phyloP scores from a whole-genome alignment of 2,329 filamentous ascomycete genomes.

The Dactylellina drechsleri region DNA sequence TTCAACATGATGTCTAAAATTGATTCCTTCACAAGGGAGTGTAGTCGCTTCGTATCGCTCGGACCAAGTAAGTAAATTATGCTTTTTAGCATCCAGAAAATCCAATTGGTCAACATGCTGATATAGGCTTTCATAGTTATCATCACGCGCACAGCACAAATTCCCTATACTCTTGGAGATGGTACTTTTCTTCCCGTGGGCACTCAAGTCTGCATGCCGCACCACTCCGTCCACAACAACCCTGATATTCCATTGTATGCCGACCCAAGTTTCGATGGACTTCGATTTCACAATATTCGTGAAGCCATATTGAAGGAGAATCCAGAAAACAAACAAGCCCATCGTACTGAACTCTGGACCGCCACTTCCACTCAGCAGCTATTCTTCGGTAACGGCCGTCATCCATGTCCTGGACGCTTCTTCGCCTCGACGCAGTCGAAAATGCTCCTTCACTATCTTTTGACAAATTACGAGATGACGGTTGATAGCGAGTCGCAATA shows the following conservation, averaged over 20 bases:
- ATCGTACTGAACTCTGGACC: slow-evolving; percentile 47
- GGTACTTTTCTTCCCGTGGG: slow-evolving; percentile 44
- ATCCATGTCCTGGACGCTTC: slow-evolving; percentile 53
- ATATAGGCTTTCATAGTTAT: slow-evolving; percentile 30
- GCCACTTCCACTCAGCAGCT: slow-evolving; percentile 47
- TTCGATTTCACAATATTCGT: slow-evolving; percentile 52
- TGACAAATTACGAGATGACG: slow-evolving; percentile 48
- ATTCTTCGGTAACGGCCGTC: slow-evolving; percentile 51
- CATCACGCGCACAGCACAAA: slow-evolving; percentile 40
- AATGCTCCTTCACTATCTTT: slow-evolving; percentile 48
- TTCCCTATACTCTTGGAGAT: slow-evolving; percentile 40
- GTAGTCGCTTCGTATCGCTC: slow-evolving; percentile 47
- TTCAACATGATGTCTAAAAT: slow-evolving; percentile 53
- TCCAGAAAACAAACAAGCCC: slow-evolving; percentile 23
- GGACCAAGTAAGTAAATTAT: slow-evolving; percentile 40
- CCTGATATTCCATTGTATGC: slow-evolving; percentile 28
- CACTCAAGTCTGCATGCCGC: slow-evolving; percentile 51
- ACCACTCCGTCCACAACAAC: slow-evolving; percentile 51
- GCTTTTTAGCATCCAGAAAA: background rate
- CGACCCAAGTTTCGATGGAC: slow-evolving; percentile 38
- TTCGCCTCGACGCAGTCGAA: slow-evolving; percentile 51
- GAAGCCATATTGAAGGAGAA: slow-evolving; percentile 36
- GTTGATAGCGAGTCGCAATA: slow-evolving; percentile 24
- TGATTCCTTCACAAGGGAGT: slow-evolving; percentile 51
- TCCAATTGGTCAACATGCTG: background rate